Evolutionary conservation across 2,329 filamentous ascomycete genomes (phyloP), one percentile per base, ranked within the genome.

Genomic region (Penicillium sp.): DNA sequence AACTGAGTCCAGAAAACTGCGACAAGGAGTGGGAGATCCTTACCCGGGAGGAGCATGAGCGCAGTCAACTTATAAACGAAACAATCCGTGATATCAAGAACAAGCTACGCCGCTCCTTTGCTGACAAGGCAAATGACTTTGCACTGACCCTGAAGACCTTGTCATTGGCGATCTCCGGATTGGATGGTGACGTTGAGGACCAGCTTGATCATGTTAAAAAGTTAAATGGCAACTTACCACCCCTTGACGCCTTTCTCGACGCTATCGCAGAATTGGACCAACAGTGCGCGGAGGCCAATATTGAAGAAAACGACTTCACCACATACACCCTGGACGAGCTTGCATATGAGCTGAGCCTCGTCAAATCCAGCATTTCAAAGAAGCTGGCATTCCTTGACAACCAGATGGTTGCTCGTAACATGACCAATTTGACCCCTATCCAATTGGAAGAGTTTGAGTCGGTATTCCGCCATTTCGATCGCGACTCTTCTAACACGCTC

Each of bases 81-180:
- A 97, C 92, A 7, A 99, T 99, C 66, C 85, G 94, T 81, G 94
- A 99, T 73, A 97, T 99, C 82, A 99, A 99, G 75, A 97, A 99
- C 73, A 88, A 88, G 12, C 85, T 99, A 31, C 89, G 94, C 49
- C 91, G 88, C 69, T 91, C 90, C 1, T 99, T 99, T 74, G 94
- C 94, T 17, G 93, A 97, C 78, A 97, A 97, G 79, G 94, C 94
- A 61, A 99, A 99, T 71, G 93, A 97, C 76, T 97, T 99, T 77
- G 94, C 94, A 9, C 82, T 97, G 66, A 93, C 94, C 5, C 84
- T 99, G 59, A 96, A 96, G 75, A 97, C 94, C 0, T 88, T 99
- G 76, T 93, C 96, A 65, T 81, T 96, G 58, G 93, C 93, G 64
- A 94, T 99, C 62, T 97, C 93, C 1, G 93, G 93, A n/a, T 84